Base-by-base conservation (phyloP, 2,329 filamentous ascomycete genomes). In the Verticillium albo-atrum region DNA sequence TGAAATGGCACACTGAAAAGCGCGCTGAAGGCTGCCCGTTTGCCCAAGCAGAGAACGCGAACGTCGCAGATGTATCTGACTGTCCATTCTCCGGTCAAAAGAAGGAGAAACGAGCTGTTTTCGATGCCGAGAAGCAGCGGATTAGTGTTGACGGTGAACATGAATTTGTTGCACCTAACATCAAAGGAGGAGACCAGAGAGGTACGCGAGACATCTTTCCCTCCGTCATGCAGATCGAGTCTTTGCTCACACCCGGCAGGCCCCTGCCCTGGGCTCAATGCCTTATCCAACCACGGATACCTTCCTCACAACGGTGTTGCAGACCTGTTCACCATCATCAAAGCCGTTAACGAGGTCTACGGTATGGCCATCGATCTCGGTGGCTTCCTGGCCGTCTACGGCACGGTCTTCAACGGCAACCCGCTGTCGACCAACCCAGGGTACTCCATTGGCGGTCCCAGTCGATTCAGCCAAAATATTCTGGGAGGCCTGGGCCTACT, bases 401-500 rank as follows among this genome's bases (percentile, higher is more conserved):
- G 78, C 6, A 79, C 77, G 15, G 75, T 79, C 12, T 77, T 77
- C 63, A 75, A 76, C 3, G 82, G 82, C 1, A 79, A 84, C 61
- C 77, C 79, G 6, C 62, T 83, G 0, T 82, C 82, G 0, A 61
- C 81, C 1, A 71, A 75, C 50, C 79, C 75, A 2, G 75, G 78
- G 3, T 83, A 81, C 68, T 84, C 81, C 1, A 83, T 84, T 47
- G 81, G 81, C 12, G 79, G 79, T n/a, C 68, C 72, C 35, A 71
- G 70, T 58, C 63, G 63, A 27, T 68, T 67, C 55, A 71, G 74
- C 15, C 71, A 74, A 59, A 76, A 79, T 61, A 68, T 80, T 6
- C 68, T 79, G 5, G 70, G 73, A 26, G 76, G 80, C 55, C 64
- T 75, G 1, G 79, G 79, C 1, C 70, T 82, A 3, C 67, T 82